Evolutionary conservation across 495 filamentous ascomycete genomes (phyloP).

Genomic region (Penicillium bialowiezense): DNA sequence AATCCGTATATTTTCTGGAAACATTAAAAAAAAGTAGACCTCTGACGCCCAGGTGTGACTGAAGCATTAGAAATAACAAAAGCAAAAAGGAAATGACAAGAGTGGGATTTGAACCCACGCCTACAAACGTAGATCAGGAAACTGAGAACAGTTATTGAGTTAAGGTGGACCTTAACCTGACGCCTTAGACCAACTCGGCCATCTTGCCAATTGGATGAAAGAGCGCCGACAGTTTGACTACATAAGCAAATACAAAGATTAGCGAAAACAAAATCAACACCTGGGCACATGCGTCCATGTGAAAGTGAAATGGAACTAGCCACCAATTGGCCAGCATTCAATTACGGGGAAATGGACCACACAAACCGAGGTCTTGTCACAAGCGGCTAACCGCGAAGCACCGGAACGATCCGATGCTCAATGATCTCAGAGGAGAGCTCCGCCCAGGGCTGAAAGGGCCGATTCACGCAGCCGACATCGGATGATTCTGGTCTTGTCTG

Average conservation of each 20-base stretch:
- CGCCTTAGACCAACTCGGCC: slow-evolving; percentile 34
- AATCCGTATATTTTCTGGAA: too few species aligned
- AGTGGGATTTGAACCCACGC: slow-evolving; percentile 41
- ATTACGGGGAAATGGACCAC: too few species aligned
- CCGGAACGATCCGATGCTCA: too few species aligned
- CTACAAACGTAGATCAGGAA: slow-evolving; percentile 10
- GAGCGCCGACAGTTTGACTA: neutral
- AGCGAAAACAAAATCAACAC: too few species aligned
- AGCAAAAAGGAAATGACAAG: slow-evolving; percentile 17
- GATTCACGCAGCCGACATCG: slow-evolving; percentile 22
- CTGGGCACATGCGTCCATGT: too few species aligned
- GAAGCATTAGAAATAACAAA: too few species aligned
- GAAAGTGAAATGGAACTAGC: neutral
- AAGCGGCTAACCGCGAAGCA: too few species aligned
- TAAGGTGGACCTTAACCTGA: slow-evolving; percentile 33
- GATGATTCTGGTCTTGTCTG: slow-evolving; percentile 10
- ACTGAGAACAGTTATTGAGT: slow-evolving; percentile 8
- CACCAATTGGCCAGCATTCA: too few species aligned
- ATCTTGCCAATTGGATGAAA: slow-evolving; percentile 17
- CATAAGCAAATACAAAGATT: neutral
- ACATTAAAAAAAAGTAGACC: too few species aligned
- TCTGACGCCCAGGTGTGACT: too few species aligned
- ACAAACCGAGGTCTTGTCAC: too few species aligned
- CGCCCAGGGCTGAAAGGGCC: slow-evolving; percentile 10
- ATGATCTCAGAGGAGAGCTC: neutral